Evolutionary conservation across 2,329 filamentous ascomycete genomes (phyloP).

Genomic region (Verticillium tricorpus): DNA sequence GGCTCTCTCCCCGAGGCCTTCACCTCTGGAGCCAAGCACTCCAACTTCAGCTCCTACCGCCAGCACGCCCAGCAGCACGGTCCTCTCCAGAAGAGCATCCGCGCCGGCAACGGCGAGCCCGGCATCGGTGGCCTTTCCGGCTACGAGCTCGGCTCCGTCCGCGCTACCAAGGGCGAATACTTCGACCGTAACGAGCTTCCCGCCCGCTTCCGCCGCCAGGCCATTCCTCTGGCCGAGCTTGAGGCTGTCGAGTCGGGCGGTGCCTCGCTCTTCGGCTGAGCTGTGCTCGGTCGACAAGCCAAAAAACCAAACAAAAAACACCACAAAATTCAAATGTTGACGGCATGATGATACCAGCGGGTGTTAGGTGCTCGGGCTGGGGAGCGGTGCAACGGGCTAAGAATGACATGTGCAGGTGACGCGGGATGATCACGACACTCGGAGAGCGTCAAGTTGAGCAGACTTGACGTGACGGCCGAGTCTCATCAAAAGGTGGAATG

Average conservation of each 20-base stretch:
- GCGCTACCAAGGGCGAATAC: slow-evolving; percentile 67
- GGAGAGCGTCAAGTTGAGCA: neutral
- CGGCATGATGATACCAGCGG: neutral
- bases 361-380: neutral
- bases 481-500: neutral
- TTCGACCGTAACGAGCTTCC: slow-evolving; percentile 92
- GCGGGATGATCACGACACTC: neutral
- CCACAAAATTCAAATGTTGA: slow-evolving; percentile 3
- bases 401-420: neutral
- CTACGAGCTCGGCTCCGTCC: slow-evolving; percentile 66
- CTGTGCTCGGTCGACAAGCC: neutral
- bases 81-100: slow-evolving; percentile 59
- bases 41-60: slow-evolving; percentile 71
- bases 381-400: neutral
- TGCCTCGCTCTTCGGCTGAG: slow-evolving; percentile 53
- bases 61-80: slow-evolving; percentile 75
- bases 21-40: slow-evolving; percentile 38
- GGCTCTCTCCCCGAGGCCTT: slow-evolving; percentile 56
- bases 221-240: slow-evolving; percentile 78
- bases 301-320: slow-evolving; percentile 9
- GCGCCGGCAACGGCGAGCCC: slow-evolving; percentile 20
- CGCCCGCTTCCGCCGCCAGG: slow-evolving; percentile 69
- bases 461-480: neutral
- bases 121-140: slow-evolving; percentile 62
- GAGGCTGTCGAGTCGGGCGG: slow-evolving; percentile 94